These are phyloP conservation scores for Ulota crispa DNA, from an alignment of 225 moss, liverwort and hornwort species.

Conservation along the genomic window DNA sequence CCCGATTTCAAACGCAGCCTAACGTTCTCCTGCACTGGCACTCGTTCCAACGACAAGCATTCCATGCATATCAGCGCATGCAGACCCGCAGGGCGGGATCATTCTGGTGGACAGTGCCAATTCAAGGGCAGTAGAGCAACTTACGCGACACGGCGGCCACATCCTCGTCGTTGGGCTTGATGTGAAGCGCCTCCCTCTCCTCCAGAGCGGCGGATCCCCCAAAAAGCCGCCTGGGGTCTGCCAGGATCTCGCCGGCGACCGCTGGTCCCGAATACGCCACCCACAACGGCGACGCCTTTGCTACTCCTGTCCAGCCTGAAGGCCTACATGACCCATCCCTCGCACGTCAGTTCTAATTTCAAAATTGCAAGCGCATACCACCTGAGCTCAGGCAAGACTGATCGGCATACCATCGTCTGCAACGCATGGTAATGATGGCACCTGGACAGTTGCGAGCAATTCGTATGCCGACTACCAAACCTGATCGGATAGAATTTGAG, in stretches of 20 bases:
- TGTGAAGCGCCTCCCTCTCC: constrained; percentile 35
- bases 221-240: constrained; percentile 42
- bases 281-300: constrained; percentile 39
- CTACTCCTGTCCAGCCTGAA: constrained; percentile 33
- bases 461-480: not conserved
- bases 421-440: not conserved
- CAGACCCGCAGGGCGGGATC: not conserved
- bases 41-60: not conserved
- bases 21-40: not conserved
- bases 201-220: constrained; percentile 48
- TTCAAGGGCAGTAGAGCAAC: not conserved
- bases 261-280: constrained; percentile 47
- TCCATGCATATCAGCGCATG: not conserved
- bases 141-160: constrained; percentile 28
- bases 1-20: not conserved
- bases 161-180: constrained; percentile 28
- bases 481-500: no score
- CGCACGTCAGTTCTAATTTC: not conserved
- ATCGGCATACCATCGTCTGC: not conserved
- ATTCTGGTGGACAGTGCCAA: not conserved
- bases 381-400: not conserved
- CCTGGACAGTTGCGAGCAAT: not conserved
- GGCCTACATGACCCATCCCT: constrained; percentile 40
- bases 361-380: not conserved
- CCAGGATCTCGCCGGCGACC: constrained; percentile 40